These are phyloP conservation scores for Russula brevipes DNA, from an alignment of 768 basidiomycete species.

Conservation along the genomic window DNA sequence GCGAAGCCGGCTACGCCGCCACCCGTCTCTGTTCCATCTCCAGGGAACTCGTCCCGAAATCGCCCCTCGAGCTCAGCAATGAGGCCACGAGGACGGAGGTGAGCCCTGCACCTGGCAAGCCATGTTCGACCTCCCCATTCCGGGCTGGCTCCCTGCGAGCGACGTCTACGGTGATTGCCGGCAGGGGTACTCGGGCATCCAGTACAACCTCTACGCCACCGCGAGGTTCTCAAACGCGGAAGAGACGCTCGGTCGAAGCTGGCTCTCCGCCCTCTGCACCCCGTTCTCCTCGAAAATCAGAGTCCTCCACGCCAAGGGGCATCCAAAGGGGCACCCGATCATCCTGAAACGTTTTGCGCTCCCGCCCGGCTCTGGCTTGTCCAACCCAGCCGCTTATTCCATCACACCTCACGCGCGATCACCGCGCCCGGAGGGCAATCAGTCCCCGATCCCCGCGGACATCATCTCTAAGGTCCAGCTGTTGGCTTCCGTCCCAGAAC, in stretches of 20 bases:
- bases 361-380: constrained; percentile 35
- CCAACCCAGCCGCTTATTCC: constrained; percentile 36
- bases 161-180: constrained; percentile 38
- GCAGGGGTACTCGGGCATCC: constrained; percentile 47
- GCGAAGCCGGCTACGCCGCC: constrained; percentile 59
- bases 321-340: constrained; percentile 38
- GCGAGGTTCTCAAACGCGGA: constrained; percentile 52
- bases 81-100: constrained; percentile 52
- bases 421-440: constrained; percentile 15
- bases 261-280: constrained; percentile 50
- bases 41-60: constrained; percentile 53
- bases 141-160: constrained; percentile 82
- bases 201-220: constrained; percentile 62
- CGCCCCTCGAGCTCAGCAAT: constrained; percentile 56
- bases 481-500: constrained; percentile 56
- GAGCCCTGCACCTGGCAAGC: constrained; percentile 67
- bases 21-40: constrained; percentile 63
- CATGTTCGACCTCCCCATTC: constrained; percentile 76
- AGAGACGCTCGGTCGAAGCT: constrained; percentile 37
- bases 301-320: constrained; percentile 38
- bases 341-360: constrained; percentile 48
- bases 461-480: constrained; percentile 61
- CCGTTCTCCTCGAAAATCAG: constrained; percentile 47
- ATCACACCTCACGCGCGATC: constrained; percentile 23
- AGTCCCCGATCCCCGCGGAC: constrained; percentile 42